Evolutionary conservation across 2,329 filamentous ascomycete genomes (phyloP).

Genomic region (Stemphylium lycopersici): DNA sequence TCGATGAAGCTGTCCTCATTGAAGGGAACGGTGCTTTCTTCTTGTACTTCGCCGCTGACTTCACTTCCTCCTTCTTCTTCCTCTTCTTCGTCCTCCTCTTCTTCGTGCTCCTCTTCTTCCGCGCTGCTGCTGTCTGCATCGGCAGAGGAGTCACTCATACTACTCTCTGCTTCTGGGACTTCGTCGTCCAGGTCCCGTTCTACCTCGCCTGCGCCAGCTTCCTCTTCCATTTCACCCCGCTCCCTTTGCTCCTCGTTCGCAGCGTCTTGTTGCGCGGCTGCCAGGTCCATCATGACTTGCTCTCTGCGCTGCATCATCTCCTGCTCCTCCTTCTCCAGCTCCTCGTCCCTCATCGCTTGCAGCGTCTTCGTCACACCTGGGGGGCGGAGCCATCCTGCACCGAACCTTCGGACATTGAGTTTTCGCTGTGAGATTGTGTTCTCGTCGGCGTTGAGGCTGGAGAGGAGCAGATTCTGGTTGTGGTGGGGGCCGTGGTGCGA

Average conservation of each 20-base stretch:
- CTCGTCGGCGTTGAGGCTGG: slow-evolving; percentile 77
- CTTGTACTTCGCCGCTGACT: slow-evolving; percentile 29
- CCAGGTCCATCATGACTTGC: slow-evolving; percentile 74
- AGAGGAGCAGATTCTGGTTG: slow-evolving; percentile 56
- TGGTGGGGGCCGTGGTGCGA: slow-evolving; percentile 26
- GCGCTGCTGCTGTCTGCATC: slow-evolving; percentile 45
- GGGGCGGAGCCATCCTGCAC: slow-evolving; percentile 87
- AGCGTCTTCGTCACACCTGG: slow-evolving; percentile 88
- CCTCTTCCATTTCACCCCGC: slow-evolving; percentile 49
- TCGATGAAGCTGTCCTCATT: slow-evolving; percentile 58
- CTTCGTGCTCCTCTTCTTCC: slow-evolving; percentile 2
- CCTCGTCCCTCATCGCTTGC: slow-evolving; percentile 87
- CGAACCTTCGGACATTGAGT: slow-evolving; percentile 82
- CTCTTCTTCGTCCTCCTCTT: slow-evolving; percentile 4
- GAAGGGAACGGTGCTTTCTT: slow-evolving; percentile 52
- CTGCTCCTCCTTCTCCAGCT: slow-evolving; percentile 85
- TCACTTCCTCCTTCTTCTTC: slow-evolving; percentile 10
- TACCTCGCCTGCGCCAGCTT: slow-evolving; percentile 24
- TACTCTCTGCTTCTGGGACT: slow-evolving; percentile 45
- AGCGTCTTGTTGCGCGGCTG: slow-evolving; percentile 59
- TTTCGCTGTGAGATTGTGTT: slow-evolving; percentile 76
- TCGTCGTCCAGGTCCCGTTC: slow-evolving; percentile 52
- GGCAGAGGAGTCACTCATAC: slow-evolving; percentile 26
- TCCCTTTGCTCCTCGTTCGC: slow-evolving; percentile 49
- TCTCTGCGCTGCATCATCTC: slow-evolving; percentile 75